Evolutionary conservation across 805 yeast genomes (phyloP), one percentile per base, ranked within the genome.

Genomic region (Candida sakaeoensis): DNA sequence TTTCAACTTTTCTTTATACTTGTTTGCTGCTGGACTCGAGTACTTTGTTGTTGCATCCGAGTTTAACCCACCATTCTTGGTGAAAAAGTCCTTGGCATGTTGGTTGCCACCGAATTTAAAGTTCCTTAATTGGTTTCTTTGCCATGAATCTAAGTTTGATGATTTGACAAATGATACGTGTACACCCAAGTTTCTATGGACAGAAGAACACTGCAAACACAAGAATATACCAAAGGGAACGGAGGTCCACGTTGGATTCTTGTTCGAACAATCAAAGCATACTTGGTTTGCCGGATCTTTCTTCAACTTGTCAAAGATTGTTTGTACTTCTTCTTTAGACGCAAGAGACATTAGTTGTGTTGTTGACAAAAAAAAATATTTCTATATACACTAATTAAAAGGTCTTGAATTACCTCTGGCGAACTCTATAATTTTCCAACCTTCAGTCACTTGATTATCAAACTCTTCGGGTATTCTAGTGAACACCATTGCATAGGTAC

Each of bases 201-300:
- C 88, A 3, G 98, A 90, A 39, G 96, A 85, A 63, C 99, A 93
- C 61, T 93, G 95, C 45, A 90, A 74, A 69, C 99, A 93, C 43
- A 93, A 68, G 59, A 90, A 77, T 38, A 90, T 85, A 41, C 97
- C 99, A 63, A 87, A 91, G 10, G 98, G 96, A 40, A 91, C 89
- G 10, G 98, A 91, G 3, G 99, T 87, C 99, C 99, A 93, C 0
- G 98, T 88, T 26, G 99, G 98, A 60, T 90, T 90, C 58, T 85
- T 88, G 52, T 90, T 85, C 39, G 84, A 77, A 63, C 99, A 93
- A 60, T 93, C 99, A 65, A 93, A 91, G 65, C 99, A 93, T 27
- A 73, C 78, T 54, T 82, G 82, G 70, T 90, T 90, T 34, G 88
- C 85, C 18, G 80, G 80, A 46, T 75, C 70, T 61, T 82, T 68